A percentile compares a stretch with the other conserved stretches of the same genome.
Conservation (phyloP, 768 basidiomycete species). For the Boletus sensibilis region DNA sequence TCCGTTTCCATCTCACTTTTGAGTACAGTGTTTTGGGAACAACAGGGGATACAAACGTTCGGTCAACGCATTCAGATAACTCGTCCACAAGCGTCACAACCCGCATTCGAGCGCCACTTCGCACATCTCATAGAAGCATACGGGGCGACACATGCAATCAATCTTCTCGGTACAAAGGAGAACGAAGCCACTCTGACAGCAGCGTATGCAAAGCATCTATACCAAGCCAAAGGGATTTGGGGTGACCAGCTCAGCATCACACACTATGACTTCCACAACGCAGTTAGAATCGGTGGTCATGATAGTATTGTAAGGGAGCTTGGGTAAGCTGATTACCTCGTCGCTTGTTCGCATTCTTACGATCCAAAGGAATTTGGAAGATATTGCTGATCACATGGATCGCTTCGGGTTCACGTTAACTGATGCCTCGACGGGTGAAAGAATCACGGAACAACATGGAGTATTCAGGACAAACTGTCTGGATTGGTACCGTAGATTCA, state of each 20-base stretch:
- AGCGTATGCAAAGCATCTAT: constrained; percentile 81
- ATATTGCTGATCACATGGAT: constrained; percentile 63
- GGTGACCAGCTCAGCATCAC: constrained; percentile 76
- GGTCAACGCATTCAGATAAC: constrained; percentile 94
- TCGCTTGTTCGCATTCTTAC: constrained; percentile 6
- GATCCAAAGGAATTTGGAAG: constrained; percentile 54
- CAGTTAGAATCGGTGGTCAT: constrained; percentile 78
- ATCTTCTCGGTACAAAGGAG: constrained; percentile 89
- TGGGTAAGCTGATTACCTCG: constrained; percentile 38
- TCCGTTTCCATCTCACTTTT: constrained; percentile 9
- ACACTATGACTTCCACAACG: constrained; percentile 92
- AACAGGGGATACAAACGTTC: constrained; percentile 93
- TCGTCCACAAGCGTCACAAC: constrained; percentile 92
- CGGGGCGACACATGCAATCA: constrained; percentile 80
- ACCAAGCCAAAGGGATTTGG: constrained; percentile 57
- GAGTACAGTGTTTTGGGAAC: constrained; percentile 92
- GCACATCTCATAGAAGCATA: constrained; percentile 85
- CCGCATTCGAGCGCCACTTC: constrained; percentile 95
- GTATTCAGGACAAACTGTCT: constrained; percentile 94
- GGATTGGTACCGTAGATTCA: constrained; percentile 67
- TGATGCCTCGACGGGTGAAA: constrained; percentile 60
- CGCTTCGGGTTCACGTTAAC: constrained; percentile 85
- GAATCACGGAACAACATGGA: constrained; percentile 87
- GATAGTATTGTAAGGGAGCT: constrained; percentile 81
- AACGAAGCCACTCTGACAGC: constrained; percentile 83